These are phyloP conservation scores for Hortiboletus flavorubellus DNA, from an alignment of 768 basidiomycete species.

Conservation along the genomic window DNA sequence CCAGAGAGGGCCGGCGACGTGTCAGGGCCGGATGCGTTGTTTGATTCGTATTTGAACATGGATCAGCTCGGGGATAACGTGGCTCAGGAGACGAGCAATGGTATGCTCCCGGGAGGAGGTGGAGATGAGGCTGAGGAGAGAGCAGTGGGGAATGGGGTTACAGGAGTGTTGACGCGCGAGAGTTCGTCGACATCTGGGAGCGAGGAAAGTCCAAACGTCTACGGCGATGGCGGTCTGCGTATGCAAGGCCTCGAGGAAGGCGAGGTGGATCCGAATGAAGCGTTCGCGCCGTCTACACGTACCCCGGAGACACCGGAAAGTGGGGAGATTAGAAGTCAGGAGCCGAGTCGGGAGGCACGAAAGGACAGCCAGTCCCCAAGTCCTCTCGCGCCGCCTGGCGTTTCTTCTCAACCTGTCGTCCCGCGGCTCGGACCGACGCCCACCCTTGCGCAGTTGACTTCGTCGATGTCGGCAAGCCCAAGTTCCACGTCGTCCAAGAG, in stretches of 20 bases:
- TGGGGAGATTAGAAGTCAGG: slow-evolving; percentile 18
- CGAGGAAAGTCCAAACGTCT: neutral
- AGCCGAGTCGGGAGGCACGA: neutral
- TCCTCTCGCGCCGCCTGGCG: neutral
- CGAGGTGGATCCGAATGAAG: slow-evolving; percentile 13
- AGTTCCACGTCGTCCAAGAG: neutral
- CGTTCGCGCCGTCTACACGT: neutral
- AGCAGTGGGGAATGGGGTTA: neutral
- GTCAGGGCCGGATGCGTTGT: slow-evolving; percentile 10
- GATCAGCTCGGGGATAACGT: slow-evolving; percentile 9
- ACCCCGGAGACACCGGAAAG: slow-evolving; percentile 3
- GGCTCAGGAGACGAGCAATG: neutral
- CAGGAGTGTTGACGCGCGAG: neutral
- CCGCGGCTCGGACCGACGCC: neutral
- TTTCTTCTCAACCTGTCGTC: neutral
- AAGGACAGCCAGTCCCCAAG: neutral
- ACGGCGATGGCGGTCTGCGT: neutral
- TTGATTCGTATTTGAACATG: slow-evolving; percentile 25
- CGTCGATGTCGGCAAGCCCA: neutral
- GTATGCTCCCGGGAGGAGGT: neutral
- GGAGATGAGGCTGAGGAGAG: neutral
- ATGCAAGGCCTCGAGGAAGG: slow-evolving; percentile 12
- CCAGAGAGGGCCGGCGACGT: slow-evolving; percentile 1
- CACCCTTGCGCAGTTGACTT: neutral
- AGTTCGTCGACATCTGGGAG: neutral